Conservation (phyloP, 1,284 basidiomycete species). For the Chalciporus sp. region DNA sequence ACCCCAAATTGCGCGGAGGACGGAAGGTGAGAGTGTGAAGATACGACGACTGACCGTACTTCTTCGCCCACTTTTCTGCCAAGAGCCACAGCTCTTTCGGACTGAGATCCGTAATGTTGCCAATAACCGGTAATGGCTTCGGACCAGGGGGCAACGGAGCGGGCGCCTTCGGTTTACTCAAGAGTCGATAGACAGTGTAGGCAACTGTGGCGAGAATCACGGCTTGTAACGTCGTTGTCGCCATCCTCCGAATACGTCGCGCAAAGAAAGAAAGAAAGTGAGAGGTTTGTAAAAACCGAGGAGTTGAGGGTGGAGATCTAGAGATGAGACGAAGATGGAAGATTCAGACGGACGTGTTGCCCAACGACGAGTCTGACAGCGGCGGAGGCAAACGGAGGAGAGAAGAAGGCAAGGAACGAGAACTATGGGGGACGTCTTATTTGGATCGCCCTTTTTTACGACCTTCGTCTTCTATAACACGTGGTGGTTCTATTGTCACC, state of each 20-base stretch:
- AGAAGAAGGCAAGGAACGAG: neutral
- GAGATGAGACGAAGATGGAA: conserved; percentile 28
- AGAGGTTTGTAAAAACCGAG: neutral
- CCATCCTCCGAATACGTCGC: conserved; percentile 20
- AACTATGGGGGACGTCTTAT: neutral
- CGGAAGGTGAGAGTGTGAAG: neutral
- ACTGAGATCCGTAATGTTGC: conserved; percentile 62
- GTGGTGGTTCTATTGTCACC: neutral
- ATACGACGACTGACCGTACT: conserved; percentile 45
- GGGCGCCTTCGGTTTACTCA: conserved; percentile 13
- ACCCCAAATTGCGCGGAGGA: neutral
- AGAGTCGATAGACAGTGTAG: conserved; percentile 22
- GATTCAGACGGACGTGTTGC: conserved; percentile 9
- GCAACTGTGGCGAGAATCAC: conserved; percentile 24
- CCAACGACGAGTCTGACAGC: neutral
- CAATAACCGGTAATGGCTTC: conserved; percentile 62
- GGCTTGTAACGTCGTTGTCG: conserved; percentile 12
- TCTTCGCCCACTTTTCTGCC: conserved; percentile 49
- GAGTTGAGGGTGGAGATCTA: conserved; percentile 7
- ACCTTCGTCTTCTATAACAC: neutral
- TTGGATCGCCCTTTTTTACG: neutral
- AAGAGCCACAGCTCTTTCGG: conserved; percentile 59
- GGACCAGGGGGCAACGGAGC: conserved; percentile 61
- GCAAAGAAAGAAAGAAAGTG: neutral
- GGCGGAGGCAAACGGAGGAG: neutral